A percentile compares a stretch with the other conserved stretches of the same genome.
These are phyloP conservation scores for Talaromyces wortmannii DNA, from an alignment of 495 filamentous ascomycete genomes.

Conservation along the genomic window DNA sequence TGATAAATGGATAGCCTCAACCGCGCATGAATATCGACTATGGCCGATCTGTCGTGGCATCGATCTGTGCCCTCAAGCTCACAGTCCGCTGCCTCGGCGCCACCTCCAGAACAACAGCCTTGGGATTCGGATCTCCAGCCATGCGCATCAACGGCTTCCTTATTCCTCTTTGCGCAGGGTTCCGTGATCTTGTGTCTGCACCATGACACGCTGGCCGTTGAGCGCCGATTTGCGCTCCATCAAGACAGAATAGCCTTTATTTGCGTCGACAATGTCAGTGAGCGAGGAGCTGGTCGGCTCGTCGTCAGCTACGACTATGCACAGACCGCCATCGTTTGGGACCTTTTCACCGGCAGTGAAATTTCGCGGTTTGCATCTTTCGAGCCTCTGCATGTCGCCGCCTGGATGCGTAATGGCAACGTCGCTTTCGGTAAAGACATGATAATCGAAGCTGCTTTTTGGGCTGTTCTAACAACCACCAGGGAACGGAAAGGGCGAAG, in stretches of 20 bases:
- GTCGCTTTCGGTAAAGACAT: constrained; percentile 76
- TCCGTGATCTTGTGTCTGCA: constrained; percentile 72
- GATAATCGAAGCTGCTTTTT: not conserved
- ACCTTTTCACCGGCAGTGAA: constrained; percentile 86
- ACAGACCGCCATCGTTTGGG: constrained; percentile 94
- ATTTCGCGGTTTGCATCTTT: constrained; percentile 86
- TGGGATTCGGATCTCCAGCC: constrained; percentile 60
- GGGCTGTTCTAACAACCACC: not conserved
- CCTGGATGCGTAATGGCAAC: constrained; percentile 98
- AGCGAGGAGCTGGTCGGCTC: constrained; percentile 73
- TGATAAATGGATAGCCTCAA: not conserved
- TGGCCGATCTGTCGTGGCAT: constrained; percentile 40
- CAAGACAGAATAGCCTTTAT: constrained; percentile 75
- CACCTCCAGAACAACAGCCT: constrained; percentile 40
- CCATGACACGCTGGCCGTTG: constrained; percentile 86
- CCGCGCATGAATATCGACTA: not conserved
- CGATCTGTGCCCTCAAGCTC: constrained; percentile 55
- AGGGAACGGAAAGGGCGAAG: constrained; percentile 87
- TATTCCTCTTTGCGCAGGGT: constrained; percentile 81
- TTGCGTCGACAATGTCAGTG: constrained; percentile 87
- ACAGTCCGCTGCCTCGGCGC: constrained; percentile 34
- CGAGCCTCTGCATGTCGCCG: constrained; percentile 73
- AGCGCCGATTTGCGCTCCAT: constrained; percentile 80
- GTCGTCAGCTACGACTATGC: constrained; percentile 91
- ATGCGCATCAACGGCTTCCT: constrained; percentile 78